Base-by-base conservation (phyloP, 2,329 filamentous ascomycete genomes). In the Bipolaris bicolor region DNA sequence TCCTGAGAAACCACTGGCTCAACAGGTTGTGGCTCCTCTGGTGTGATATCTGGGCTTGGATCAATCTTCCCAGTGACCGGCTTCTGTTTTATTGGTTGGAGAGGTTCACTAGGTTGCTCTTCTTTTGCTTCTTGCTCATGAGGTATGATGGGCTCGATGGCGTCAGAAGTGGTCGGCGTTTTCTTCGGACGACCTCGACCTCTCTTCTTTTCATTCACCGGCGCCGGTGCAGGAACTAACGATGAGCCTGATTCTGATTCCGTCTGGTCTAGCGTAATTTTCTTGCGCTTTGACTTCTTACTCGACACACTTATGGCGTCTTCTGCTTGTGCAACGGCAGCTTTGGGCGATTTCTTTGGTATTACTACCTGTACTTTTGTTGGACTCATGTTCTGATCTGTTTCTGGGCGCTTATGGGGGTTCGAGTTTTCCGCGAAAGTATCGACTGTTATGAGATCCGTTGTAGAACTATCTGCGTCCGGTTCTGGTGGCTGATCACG, bases 161-260 rank as follows among this genome's bases (percentile, higher is more conserved):
- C 26, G 10, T 44, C 1, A 34, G n/a, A 15, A 11, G 47, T 11
- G 16, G 62, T 58, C 11, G 40, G 20, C 26, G 43, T 60, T 50
- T 75, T 76, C 39, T 66, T 68, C 5, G 74, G 73, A 11, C 73
- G 67, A 44, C 74, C 72, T 45, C 75, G 68, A 26, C 69, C 64
- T 64, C 65, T 57, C 37, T 71, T 76, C 60, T 67, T 72, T 45
- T 62, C 64, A 3, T 54, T 53, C 7, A 41, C 43, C 9, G 51
- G n/a, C 22, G 60, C 54, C 3, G 56, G 26, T 16, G 49, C 11
- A 9, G 10, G n/a, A 11, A 24, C 10, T 5, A 22, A 10, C 26
- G 33, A 16, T 20, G 39, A 18, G 6, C 15, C 11, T 3, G 47
- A 18, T 15, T 59, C 50, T 4, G 37, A 26, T 37, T 69, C 58